Conservation (phyloP, 2,329 filamentous ascomycete species). For the Microsporum ferrugineum region DNA sequence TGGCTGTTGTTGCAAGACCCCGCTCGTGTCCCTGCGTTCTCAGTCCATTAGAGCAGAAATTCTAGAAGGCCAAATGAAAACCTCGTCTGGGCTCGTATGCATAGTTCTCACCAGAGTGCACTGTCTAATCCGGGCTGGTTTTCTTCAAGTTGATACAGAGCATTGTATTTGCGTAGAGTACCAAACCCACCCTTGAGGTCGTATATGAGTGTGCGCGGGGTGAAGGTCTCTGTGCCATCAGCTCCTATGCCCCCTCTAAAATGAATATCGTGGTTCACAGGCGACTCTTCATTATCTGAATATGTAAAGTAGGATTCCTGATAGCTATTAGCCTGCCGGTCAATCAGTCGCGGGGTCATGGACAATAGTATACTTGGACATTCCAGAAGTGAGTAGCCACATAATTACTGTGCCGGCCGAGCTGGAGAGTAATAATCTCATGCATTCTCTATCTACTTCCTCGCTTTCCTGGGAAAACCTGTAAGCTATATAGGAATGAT, state of each 20-base stretch:
- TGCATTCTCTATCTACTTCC: constrained; percentile 50
- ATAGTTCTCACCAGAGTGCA: constrained; percentile 34
- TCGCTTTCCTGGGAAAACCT: not conserved
- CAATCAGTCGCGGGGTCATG: not conserved
- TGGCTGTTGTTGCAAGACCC: constrained; percentile 56
- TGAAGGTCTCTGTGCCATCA: constrained; percentile 82
- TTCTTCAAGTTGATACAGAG: constrained; percentile 58
- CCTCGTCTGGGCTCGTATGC: not conserved
- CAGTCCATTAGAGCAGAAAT: not conserved
- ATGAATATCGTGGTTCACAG: constrained; percentile 73
- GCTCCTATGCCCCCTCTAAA: constrained; percentile 73
- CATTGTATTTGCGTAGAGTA: constrained; percentile 73
- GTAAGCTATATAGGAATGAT: not conserved
- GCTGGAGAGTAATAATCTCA: constrained; percentile 87
- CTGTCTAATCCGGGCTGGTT: constrained; percentile 22
- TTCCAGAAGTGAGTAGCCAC: constrained; percentile 97
- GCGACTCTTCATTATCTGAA: constrained; percentile 50
- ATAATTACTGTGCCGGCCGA: constrained; percentile 88
- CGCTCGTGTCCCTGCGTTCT: constrained; percentile 48
- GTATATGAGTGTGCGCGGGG: constrained; percentile 83
- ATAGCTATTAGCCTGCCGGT: constrained; percentile 5
- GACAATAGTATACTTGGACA: constrained; percentile 50
- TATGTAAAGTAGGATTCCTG: constrained; percentile 98
- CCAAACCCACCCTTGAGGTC: constrained; percentile 92
- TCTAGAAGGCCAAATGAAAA: not conserved